These are phyloP conservation scores for Soucietia sequanensis DNA, from an alignment of 805 yeast species.

Conservation along the genomic window DNA sequence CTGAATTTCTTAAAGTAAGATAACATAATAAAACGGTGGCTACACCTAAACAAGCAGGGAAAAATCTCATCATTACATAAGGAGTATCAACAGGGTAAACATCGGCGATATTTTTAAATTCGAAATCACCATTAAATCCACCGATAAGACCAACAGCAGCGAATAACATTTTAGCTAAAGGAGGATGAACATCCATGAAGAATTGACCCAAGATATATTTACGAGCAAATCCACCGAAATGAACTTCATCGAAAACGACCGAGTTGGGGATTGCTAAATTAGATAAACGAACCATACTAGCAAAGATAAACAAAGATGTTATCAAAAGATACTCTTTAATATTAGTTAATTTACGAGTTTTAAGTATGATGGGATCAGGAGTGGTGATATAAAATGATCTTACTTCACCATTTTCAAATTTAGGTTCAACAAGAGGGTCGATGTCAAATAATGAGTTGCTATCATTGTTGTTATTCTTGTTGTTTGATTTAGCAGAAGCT, in stretches of 20 bases:
- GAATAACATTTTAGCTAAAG: slow-evolving; percentile 71
- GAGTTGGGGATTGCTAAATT: slow-evolving; percentile 67
- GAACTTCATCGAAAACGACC: slow-evolving; percentile 91
- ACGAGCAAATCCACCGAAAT: slow-evolving; percentile 94
- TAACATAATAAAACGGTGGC: slow-evolving; percentile 65
- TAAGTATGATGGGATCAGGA: slow-evolving; percentile 40
- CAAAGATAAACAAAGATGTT: slow-evolving; percentile 46
- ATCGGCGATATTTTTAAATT: slow-evolving; percentile 65
- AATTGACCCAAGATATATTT: slow-evolving; percentile 66
- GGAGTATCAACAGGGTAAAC: slow-evolving; percentile 59
- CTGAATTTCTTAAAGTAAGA: slow-evolving; percentile 68
- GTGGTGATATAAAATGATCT: slow-evolving; percentile 57
- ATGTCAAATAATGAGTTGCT: slow-evolving; percentile 24
- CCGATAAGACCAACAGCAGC: slow-evolving; percentile 68
- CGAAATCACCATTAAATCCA: slow-evolving; percentile 72
- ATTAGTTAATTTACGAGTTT: slow-evolving; percentile 39
- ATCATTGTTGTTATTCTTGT: slow-evolving; percentile 1
- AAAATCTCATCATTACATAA: slow-evolving; percentile 64
- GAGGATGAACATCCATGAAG: slow-evolving; percentile 80
- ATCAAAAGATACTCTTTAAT: slow-evolving; percentile 24
- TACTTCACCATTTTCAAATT: slow-evolving; percentile 44
- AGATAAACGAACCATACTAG: slow-evolving; percentile 60
- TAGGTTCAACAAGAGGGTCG: slow-evolving; percentile 41
- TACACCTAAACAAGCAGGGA: slow-evolving; percentile 68
- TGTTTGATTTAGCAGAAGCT: not conserved